phyloP scores from a whole-genome alignment of 2,329 filamentous ascomycete genomes.

The Corinectria fuckeliana region DNA sequence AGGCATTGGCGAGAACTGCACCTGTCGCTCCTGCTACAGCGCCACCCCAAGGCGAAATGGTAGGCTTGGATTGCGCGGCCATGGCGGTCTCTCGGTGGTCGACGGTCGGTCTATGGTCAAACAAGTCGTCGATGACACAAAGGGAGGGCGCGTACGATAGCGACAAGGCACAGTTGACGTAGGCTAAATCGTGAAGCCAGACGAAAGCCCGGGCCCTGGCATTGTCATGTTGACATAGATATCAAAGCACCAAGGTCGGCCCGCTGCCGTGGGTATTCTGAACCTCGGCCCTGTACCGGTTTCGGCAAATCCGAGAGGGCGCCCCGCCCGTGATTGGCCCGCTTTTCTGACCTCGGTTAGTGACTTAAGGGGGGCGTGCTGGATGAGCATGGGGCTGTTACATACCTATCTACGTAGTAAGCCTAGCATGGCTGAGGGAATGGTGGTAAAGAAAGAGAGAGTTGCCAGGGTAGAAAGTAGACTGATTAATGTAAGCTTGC shows the following conservation, averaged over 20 bases:
- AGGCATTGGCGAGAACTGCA: constrained; percentile 90
- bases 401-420: no score
- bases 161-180: constrained; percentile 8
- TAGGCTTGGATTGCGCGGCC: constrained; percentile 68
- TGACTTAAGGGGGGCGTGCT: constrained; percentile 16
- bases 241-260: constrained; percentile 19
- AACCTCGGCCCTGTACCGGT: constrained; percentile 35
- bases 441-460: not conserved
- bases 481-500: no score
- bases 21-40: constrained; percentile 92
- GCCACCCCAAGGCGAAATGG: constrained; percentile 88
- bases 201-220: constrained; percentile 12
- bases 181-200: constrained; percentile 20
- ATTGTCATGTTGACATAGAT: constrained; percentile 24
- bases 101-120: not conserved
- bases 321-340: constrained; percentile 33
- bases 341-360: constrained; percentile 38
- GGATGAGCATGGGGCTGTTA: not conserved
- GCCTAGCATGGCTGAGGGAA: not conserved
- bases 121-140: not conserved
- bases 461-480: no score
- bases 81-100: constrained; percentile 47
- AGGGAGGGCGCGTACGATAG: not conserved
- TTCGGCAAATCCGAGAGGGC: constrained; percentile 34
- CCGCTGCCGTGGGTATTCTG: constrained; percentile 29